Evolutionary conservation across 192 early-diverging fungal species (phyloP), one percentile per base, ranked within the genome.

Genomic region (Linnemannia zychae): DNA sequence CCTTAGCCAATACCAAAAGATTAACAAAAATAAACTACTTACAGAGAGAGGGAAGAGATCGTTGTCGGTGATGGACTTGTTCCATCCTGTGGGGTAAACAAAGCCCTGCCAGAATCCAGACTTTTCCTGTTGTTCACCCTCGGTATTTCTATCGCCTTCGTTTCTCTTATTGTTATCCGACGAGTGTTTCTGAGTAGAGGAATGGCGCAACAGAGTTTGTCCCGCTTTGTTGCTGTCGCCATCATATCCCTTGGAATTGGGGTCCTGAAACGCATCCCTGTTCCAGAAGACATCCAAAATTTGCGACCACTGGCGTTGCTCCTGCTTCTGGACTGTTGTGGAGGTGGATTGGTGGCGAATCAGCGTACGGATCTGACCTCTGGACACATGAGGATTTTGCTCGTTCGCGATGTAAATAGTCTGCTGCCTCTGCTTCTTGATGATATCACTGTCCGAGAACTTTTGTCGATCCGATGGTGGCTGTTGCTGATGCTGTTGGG

Each of bases 371-470:
- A 63, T 33, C 57, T 63, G 13, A 31, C 57, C 28, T 63, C 1
- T 63, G 24, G 28, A 63, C 57, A 63, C 24, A 31, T 44, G 28
- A 63, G 57, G 28, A 24, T 28, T 63, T 63, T 63, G 28, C 57
- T 63, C 53, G 22, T 11, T 15, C 57, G 24, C 13, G 57, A 63
- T 63, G 28, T 33, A 63, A 1, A 33, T 63, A 13, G 57, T 63
- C 28, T 63, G 57, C 57, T 44, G 40, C 40, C 9, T 44, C 9
- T 44, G 40, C 40, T 63, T 63, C 13, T 63, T 63, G 57, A 47
- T 48, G 40, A 71, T 71, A 46, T 71, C 48, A n/a, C 44, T 71
- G 44, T 48, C 44, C 4, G 70, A 71, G 11, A 71, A 48, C 70
- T 47, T 71, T 69, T 36, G 38, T 69, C 36, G 38, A 69, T 36